These are phyloP conservation scores for Trichoderma sp. DNA, from an alignment of 2,329 filamentous ascomycete species.

Conservation along the genomic window DNA sequence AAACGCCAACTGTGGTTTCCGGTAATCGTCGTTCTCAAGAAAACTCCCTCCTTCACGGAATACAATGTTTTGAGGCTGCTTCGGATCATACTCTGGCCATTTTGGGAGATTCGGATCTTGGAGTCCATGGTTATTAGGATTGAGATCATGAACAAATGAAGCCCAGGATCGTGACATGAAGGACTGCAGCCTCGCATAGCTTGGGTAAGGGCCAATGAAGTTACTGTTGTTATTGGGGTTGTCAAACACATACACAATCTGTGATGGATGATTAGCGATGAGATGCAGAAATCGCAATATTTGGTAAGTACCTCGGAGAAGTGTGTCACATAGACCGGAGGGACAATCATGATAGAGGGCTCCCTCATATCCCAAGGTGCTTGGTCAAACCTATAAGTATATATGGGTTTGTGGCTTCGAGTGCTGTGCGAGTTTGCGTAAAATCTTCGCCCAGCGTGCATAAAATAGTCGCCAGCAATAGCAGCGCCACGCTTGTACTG, in stretches of 20 bases:
- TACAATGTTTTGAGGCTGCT: background rate
- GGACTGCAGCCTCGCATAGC: background rate
- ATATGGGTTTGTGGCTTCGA: background rate
- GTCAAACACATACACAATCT: slow-evolving; percentile 7
- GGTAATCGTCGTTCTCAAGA: background rate
- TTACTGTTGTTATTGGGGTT: slow-evolving; percentile 8
- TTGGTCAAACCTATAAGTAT: background rate
- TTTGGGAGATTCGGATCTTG: background rate
- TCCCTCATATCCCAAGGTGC: slow-evolving; percentile 7
- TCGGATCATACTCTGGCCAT: background rate
- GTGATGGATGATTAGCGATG: background rate
- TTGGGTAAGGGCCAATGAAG: background rate
- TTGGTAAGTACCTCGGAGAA: background rate
- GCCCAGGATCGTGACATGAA: slow-evolving; percentile 2
- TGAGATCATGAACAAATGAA: background rate
- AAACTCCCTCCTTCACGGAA: slow-evolving; percentile 2
- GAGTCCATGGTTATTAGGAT: background rate
- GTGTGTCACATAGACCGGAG: background rate
- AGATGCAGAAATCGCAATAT: background rate
- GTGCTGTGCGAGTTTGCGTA: background rate
- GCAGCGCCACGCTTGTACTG: slow-evolving; percentile 1
- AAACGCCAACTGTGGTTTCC: background rate
- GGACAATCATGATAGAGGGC: background rate
- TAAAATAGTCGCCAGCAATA: slow-evolving; percentile 3
- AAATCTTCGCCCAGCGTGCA: background rate